Evolutionary conservation across 345 rosid genomes (phyloP).

Genomic region (Iberis pinnata): DNA sequence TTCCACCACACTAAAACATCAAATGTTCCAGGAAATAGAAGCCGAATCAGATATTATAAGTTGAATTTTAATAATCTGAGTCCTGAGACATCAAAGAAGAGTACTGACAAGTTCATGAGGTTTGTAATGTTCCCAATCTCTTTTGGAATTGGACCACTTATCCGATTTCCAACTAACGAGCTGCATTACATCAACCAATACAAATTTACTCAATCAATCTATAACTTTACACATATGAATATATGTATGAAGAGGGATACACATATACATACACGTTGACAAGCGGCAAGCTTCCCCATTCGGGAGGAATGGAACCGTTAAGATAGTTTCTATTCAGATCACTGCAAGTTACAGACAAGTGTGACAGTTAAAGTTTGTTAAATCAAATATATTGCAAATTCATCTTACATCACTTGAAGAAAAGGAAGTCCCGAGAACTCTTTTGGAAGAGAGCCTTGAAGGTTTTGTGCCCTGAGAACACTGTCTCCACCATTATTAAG

Average conservation of each 20-base stretch:
- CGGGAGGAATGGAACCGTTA: constrained; percentile 43
- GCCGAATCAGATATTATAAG: background rate
- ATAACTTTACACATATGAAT: constrained; percentile 15
- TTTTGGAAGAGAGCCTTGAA: constrained; percentile 41
- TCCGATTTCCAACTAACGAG: constrained; percentile 39
- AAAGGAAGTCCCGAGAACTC: constrained; percentile 38
- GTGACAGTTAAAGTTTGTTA: background rate
- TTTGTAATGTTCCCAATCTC: constrained; percentile 41
- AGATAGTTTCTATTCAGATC: constrained; percentile 47
- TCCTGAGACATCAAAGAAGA: background rate
- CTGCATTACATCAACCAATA: constrained; percentile 31
- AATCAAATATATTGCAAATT: background rate
- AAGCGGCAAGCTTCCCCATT: constrained; percentile 42
- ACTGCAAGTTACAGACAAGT: constrained; percentile 26
- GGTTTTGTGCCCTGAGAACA: constrained; percentile 36
- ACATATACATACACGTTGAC: constrained; percentile 29
- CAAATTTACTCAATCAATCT: background rate
- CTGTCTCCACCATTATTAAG: constrained; percentile 36
- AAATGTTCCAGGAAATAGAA: background rate
- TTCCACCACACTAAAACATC: constrained; percentile 28
- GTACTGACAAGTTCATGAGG: constrained; percentile 39
- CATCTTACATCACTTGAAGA: constrained; percentile 38
- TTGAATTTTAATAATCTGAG: background rate
- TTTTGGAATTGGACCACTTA: constrained; percentile 46
- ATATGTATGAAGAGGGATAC: background rate